Evolutionary conservation across 768 basidiomycete genomes (phyloP).

Genomic region (Termitomyces sp.): DNA sequence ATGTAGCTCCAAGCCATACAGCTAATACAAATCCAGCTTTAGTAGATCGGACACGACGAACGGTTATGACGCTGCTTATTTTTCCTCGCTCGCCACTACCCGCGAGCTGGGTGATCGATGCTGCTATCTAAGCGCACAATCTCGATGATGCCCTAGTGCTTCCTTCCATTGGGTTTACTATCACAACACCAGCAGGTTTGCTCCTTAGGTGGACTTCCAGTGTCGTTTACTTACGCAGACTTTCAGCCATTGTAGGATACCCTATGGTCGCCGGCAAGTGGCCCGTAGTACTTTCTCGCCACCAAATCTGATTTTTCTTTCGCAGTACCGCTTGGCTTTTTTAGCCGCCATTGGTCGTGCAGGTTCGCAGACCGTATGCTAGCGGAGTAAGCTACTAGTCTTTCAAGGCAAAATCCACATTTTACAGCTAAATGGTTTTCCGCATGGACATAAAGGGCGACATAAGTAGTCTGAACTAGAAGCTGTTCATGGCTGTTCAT

Average conservation of each 20-base stretch:
- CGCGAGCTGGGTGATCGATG: slow-evolving; percentile 52
- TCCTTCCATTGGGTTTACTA: slow-evolving; percentile 38
- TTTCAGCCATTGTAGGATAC: slow-evolving; percentile 55
- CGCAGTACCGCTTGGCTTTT: slow-evolving; percentile 58
- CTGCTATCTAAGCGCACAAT: slow-evolving; percentile 37
- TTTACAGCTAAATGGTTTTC: too few relatives aligned
- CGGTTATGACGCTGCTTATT: slow-evolving; percentile 40
- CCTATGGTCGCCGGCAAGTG: slow-evolving; percentile 58
- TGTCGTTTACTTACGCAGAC: neutral
- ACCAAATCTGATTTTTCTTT: neutral
- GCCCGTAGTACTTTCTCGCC: neutral
- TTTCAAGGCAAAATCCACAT: too few relatives aligned
- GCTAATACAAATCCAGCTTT: slow-evolving; percentile 20
- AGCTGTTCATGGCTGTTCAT: too few relatives aligned
- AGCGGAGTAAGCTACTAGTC: too few relatives aligned
- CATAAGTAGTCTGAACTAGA: too few relatives aligned
- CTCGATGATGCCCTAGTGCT: slow-evolving; percentile 53
- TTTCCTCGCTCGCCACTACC: slow-evolving; percentile 39
- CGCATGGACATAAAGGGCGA: too few relatives aligned
- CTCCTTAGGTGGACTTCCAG: neutral
- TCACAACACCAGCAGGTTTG: slow-evolving; percentile 36
- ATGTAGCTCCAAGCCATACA: neutral
- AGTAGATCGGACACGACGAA: slow-evolving; percentile 34
- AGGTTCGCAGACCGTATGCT: slow-evolving; percentile 38
- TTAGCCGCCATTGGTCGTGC: slow-evolving; percentile 36